phyloP scores from a whole-genome alignment of 23 red algal genomes.

The Gracilaria caudata region DNA sequence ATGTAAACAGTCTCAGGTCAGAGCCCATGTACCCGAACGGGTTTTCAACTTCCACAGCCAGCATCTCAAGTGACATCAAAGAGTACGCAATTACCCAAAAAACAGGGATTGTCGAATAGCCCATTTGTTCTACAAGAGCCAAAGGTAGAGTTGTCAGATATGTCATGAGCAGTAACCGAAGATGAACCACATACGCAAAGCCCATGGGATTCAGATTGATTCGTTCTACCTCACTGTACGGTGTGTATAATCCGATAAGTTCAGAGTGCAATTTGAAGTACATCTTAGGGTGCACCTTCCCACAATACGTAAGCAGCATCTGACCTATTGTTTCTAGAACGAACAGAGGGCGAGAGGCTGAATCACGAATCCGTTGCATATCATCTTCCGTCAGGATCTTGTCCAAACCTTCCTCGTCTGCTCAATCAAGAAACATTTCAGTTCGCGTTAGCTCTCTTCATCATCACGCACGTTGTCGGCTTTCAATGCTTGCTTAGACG shows the following conservation, averaged over 20 bases:
- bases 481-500: background rate
- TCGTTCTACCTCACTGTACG: conserved; percentile 24
- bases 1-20: conserved; percentile 31
- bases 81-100: conserved; percentile 49
- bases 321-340: conserved; percentile 23
- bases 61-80: conserved; percentile 43
- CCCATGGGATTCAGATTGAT: conserved; percentile 46
- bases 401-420: conserved; percentile 11
- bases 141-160: conserved; percentile 32
- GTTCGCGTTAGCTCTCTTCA: background rate
- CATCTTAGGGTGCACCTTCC: background rate
- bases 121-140: conserved; percentile 32
- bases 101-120: conserved; percentile 33
- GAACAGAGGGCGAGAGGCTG: conserved; percentile 18
- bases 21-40: conserved; percentile 14
- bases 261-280: conserved; percentile 4
- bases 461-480: background rate
- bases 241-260: conserved; percentile 1
- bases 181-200: conserved; percentile 37
- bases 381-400: conserved; percentile 7
- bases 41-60: conserved; percentile 46
- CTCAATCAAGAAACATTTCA: background rate
- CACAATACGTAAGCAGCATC: conserved; percentile 6
- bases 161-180: conserved; percentile 30
- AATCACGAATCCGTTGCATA: background rate